Conservation (phyloP, 768 basidiomycete species). For the Phaeotremella fagi region DNA sequence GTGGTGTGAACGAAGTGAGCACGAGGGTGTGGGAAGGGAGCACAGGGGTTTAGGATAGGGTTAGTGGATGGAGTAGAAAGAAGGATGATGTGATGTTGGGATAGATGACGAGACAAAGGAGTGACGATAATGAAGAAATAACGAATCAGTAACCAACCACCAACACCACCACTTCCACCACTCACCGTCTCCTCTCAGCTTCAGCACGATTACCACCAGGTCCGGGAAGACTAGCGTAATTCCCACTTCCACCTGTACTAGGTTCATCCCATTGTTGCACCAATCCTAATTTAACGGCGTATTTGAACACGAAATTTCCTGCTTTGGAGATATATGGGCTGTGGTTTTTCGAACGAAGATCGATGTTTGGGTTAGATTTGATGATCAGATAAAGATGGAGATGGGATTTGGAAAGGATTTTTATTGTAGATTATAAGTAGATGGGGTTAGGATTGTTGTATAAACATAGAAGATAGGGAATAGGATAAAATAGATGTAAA, state of each 20-base stretch:
- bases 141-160: no score
- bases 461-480: not conserved
- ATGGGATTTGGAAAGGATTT: no score
- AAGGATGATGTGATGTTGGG: no score
- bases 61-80: not conserved
- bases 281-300: slow-evolving; percentile 62
- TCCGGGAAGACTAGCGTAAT: slow-evolving; percentile 60
- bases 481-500: no score
- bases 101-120: no score
- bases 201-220: slow-evolving; percentile 91
- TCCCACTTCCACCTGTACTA: no score
- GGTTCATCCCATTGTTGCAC: slow-evolving; percentile 59
- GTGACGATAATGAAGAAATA: no score
- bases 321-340: slow-evolving; percentile 69
- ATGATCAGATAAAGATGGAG: slow-evolving; percentile 8
- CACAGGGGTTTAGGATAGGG: not conserved
- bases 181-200: slow-evolving; percentile 87
- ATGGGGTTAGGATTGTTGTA: no score
- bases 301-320: slow-evolving; percentile 63
- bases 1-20: not conserved
- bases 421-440: no score
- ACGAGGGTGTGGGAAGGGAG: not conserved
- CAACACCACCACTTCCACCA: not conserved
- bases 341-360: not conserved
- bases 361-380: no score